Evolutionary conservation across 2,329 filamentous ascomycete genomes (phyloP).

Genomic region (Aspergillus quadrilineatus): DNA sequence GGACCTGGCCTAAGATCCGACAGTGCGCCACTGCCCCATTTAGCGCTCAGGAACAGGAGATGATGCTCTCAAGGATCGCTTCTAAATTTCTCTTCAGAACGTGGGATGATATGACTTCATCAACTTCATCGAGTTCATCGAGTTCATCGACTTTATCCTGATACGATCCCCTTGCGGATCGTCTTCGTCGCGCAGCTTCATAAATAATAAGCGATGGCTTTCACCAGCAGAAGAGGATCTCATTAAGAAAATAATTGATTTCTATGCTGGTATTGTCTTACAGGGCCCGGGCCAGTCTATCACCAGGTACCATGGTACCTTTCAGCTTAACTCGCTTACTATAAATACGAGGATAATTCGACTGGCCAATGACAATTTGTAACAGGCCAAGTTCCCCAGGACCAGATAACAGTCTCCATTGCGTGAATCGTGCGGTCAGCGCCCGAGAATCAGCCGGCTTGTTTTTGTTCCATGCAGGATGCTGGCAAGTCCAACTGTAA

Average conservation of each 20-base stretch:
- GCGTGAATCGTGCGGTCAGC: background rate
- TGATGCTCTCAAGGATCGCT: slow-evolving; percentile 13
- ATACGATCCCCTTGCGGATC: slow-evolving; percentile 13
- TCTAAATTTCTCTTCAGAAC: slow-evolving; percentile 13
- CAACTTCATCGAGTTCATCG: background rate
- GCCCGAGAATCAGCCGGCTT: slow-evolving; percentile 1
- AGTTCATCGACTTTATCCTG: slow-evolving; percentile 13
- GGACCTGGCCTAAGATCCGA: background rate
- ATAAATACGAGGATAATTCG: slow-evolving; percentile 4
- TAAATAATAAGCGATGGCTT: background rate
- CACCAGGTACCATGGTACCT: slow-evolving; percentile 3
- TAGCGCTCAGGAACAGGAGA: slow-evolving; percentile 20
- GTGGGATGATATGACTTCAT: slow-evolving; percentile 22
- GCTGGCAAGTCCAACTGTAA: background rate
- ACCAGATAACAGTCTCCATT: background rate
- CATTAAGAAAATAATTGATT: background rate
- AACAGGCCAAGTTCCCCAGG: background rate
- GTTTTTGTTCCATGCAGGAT: background rate
- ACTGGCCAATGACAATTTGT: background rate
- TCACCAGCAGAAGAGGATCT: background rate
- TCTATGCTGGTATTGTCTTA: background rate
- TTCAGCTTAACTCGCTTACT: slow-evolving; percentile 1
- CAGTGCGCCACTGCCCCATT: slow-evolving; percentile 17
- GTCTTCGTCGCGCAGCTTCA: background rate
- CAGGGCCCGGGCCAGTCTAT: background rate